Percentiles rank a stretch among this genome's conserved stretches.
Evolutionary conservation across 1,139 yeast species (phyloP).

Genomic region (Saccharomycopsis hybrid): DNA sequence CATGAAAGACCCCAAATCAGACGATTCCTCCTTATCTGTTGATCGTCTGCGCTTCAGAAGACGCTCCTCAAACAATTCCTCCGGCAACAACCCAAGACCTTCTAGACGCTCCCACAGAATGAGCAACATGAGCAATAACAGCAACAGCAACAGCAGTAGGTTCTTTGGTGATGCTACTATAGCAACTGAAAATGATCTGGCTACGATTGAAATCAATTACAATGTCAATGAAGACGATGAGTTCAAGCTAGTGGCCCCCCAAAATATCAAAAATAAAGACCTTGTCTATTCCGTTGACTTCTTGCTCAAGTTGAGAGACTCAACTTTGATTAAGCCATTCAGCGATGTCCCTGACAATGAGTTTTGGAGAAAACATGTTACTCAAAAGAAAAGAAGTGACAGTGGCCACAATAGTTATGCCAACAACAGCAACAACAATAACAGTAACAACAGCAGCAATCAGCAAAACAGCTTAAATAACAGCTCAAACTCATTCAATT

Average conservation of each 20-base stretch:
- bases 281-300: conserved; percentile 14
- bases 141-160: not conserved
- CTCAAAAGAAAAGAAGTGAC: conserved; percentile 9
- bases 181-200: conserved; percentile 6
- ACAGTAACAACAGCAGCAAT: not conserved
- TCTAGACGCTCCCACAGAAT: not conserved
- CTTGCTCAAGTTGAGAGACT: conserved; percentile 10
- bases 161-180: not conserved
- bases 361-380: conserved; percentile 10
- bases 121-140: not conserved
- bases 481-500: not conserved
- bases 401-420: not conserved
- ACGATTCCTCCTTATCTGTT: not conserved
- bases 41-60: not conserved
- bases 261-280: not conserved
- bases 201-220: conserved; percentile 6
- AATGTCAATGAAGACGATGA: conserved; percentile 7
- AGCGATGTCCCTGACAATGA: conserved; percentile 7
- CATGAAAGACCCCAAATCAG: too few relatives aligned
- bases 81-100: not conserved
- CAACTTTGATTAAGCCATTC: conserved; percentile 9
- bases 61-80: not conserved
- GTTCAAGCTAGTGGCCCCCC: conserved; percentile 6
- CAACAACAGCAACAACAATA: conserved; percentile 1
- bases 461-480: conserved; percentile 9